Evolutionary conservation across 73 alveolate species (phyloP).

Genomic region (Paramecium tetraurelia): DNA sequence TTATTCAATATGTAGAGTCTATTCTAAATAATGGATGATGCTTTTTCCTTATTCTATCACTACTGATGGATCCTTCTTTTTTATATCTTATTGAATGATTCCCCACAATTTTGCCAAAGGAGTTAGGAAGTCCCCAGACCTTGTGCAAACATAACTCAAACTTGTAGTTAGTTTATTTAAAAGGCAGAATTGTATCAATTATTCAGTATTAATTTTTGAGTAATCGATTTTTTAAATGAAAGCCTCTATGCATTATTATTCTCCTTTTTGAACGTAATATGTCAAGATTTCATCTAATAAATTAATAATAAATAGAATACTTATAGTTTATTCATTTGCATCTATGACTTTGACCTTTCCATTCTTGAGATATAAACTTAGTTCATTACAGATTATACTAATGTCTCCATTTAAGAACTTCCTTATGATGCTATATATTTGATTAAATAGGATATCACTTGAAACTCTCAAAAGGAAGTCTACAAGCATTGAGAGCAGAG

Average conservation of each 20-base stretch:
- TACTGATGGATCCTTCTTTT: slow-evolving; percentile 31
- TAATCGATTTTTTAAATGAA: neutral
- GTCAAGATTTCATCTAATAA: neutral
- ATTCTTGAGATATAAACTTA: neutral
- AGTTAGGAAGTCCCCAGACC: slow-evolving; percentile 55
- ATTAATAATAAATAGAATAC: neutral
- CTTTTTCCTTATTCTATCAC: slow-evolving; percentile 15
- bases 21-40: neutral
- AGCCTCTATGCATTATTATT: neutral
- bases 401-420: neutral
- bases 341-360: neutral
- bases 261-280: neutral
- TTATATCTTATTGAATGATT: neutral
- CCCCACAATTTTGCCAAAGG: slow-evolving; percentile 60
- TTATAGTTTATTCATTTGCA: neutral
- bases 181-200: slow-evolving; percentile 7
- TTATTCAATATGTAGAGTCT: neutral
- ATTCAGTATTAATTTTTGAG: neutral
- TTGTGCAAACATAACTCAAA: slow-evolving; percentile 49
- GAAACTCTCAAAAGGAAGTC: neutral
- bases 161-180: neutral
- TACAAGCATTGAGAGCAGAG: neutral
- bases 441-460: neutral
- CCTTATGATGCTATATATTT: neutral
- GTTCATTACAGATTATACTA: neutral